Base-by-base conservation (phyloP, 805 yeast species). In the Saccharomyces mikatae region DNA sequence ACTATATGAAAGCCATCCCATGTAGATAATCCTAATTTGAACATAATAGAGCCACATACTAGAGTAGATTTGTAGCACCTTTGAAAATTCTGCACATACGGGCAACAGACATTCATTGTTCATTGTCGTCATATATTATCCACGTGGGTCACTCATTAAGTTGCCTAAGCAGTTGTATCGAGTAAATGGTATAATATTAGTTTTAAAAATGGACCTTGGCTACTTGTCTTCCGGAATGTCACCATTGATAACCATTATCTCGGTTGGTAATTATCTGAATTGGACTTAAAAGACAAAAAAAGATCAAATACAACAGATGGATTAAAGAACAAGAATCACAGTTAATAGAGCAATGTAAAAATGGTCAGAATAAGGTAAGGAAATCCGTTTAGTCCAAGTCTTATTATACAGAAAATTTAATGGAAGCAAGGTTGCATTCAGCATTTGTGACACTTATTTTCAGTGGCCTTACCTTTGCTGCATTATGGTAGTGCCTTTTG, bases 151-250 rank as follows among this genome's bases (percentile, higher is more conserved):
- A 78, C 84, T 72, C 74, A 80, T 17, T 76, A 86, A 54, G 84
- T 94, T 0, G 78, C 89, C 0, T 67, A 86, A 54, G 76, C 90
- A 0, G 78, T 85, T 0, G 71, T 75, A 11, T 67, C 89, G 31
- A 72, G 79, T 31, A 66, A 67, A 8, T 58, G 71, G 4, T 87
- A 88, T 59, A 68, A 75, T 81, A 56, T 59, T 76, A 1, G 78
- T 83, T 0, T 70, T 80, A 48, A 75, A 80, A 49, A 80, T 87
- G 41, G 96, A 96, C 3, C 69, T 82, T n/a, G 81, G 89, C 53
- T 89, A 82, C 62, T 73, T 89, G 47, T 86, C 96, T 2, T 82
- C 85, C 22, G 96, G 96, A 14, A 60, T 80, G 0, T 86, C 85
- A 8, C 80, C 88, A 4, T 65, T 87, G 17, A 46, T 75, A 0